phyloP scores from a whole-genome alignment of 2,329 filamentous ascomycete genomes.

The Fusarium sp. region DNA sequence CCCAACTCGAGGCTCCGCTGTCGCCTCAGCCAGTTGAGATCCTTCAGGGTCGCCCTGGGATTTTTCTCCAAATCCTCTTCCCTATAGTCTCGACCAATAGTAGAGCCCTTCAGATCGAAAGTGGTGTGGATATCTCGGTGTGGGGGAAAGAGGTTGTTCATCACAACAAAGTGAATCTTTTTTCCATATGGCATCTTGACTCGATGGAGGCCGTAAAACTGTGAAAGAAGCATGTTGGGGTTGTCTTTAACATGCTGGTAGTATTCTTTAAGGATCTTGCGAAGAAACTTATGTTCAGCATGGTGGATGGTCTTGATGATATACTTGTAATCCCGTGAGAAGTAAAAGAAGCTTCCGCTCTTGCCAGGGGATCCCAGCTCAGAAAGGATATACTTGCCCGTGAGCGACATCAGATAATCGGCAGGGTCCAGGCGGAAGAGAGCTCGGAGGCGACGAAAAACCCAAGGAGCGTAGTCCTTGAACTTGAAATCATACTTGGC shows the following conservation, averaged over 20 bases:
- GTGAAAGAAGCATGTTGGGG: conserved; percentile 94
- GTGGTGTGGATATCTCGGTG: conserved; percentile 97
- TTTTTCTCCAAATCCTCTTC: conserved; percentile 90
- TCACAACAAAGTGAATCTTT: conserved; percentile 99
- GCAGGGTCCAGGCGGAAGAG: conserved; percentile 93
- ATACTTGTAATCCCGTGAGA: conserved; percentile 99
- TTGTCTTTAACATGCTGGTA: conserved; percentile 92
- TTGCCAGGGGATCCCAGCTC: conserved; percentile 97
- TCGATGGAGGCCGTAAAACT: conserved; percentile 96
- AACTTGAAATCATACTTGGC: conserved; percentile 99
- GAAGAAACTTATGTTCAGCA: conserved; percentile 86
- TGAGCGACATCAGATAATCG: conserved; percentile 97
- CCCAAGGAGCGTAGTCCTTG: conserved; percentile 99
- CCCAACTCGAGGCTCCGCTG: conserved; percentile 88
- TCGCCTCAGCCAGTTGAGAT: conserved; percentile 93
- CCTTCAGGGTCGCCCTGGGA: conserved; percentile 91
- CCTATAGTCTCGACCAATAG: conserved; percentile 87
- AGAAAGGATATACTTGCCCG: conserved; percentile 97
- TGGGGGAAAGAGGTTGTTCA: conserved; percentile 99
- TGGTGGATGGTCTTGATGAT: conserved; percentile 99
- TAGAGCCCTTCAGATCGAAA: conserved; percentile 96
- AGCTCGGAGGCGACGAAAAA: conserved; percentile 89
- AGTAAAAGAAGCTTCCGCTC: conserved; percentile 99
- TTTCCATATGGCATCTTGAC: conserved; percentile 98
- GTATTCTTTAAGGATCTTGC: conserved; percentile 88